These are phyloP conservation scores for Plenodomus lindquistii DNA, from an alignment of 2,329 filamentous ascomycete species.

Conservation along the genomic window DNA sequence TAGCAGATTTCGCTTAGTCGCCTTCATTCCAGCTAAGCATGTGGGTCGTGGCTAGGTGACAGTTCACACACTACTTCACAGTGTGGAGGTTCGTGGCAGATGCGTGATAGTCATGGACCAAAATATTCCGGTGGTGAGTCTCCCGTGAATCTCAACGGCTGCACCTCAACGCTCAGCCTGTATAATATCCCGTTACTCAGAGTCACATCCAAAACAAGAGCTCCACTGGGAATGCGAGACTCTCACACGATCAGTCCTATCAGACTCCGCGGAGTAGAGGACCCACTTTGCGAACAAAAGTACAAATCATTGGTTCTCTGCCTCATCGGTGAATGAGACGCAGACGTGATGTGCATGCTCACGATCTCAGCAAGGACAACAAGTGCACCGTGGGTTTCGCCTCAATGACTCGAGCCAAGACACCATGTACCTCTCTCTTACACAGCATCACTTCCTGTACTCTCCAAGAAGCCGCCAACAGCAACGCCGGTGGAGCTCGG, in stretches of 20 bases:
- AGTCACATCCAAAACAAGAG: background rate
- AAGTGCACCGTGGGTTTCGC: constrained; percentile 3
- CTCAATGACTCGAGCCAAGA: background rate
- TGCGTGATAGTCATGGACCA: background rate
- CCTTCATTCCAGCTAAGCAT: constrained; percentile 5
- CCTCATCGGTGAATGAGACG: background rate
- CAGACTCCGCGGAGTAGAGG: background rate
- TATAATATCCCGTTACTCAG: background rate
- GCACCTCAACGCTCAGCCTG: background rate
- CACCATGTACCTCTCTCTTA: constrained; percentile 2
- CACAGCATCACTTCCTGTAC: constrained; percentile 2
- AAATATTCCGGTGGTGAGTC: background rate
- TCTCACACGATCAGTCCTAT: background rate
- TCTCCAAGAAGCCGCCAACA: background rate
- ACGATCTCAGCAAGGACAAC: constrained; percentile 4
- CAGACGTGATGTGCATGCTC: constrained; percentile 1
- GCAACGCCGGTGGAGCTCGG: constrained; percentile 3
- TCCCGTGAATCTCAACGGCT: background rate
- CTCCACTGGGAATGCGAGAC: background rate
- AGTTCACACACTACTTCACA: constrained; percentile 1
- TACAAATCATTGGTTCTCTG: background rate
- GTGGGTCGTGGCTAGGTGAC: constrained; percentile 4
- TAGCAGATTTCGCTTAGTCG: background rate
- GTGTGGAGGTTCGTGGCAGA: background rate
- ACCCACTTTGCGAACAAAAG: background rate